Evolutionary conservation across 106 monocot genomes (phyloP).

Genomic region (Posidonia australis): DNA sequence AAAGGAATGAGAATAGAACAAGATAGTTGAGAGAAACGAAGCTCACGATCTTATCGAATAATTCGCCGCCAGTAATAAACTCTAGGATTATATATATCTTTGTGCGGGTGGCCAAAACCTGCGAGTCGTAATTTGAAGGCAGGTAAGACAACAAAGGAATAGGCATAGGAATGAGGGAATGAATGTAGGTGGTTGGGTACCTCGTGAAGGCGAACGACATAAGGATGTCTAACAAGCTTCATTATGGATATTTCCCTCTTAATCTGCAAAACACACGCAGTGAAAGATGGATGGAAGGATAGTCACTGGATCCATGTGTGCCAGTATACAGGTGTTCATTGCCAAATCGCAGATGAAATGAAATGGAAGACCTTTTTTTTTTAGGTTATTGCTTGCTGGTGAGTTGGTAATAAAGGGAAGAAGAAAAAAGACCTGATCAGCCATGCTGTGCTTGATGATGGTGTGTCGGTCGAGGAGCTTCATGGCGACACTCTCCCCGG

Average conservation of each 20-base stretch:
- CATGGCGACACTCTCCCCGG: conserved; percentile 56
- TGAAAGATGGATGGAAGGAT: not conserved
- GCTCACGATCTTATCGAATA: conserved; percentile 96
- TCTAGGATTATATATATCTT: conserved; percentile 96
- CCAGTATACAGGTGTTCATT: no score
- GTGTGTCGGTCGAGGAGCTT: conserved; percentile 64
- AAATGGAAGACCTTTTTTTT: no score
- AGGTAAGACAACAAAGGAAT: no score
- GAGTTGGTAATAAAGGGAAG: no score
- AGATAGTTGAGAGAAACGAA: not conserved
- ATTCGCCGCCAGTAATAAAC: conserved; percentile 87
- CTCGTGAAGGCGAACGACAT: conserved; percentile 71
- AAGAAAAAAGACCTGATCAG: conserved; percentile 90
- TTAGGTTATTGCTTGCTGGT: no score
- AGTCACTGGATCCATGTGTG: no score
- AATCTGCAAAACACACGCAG: conserved; percentile 26
- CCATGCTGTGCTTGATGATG: conserved; percentile 75
- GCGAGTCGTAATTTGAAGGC: no score
- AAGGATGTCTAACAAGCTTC: conserved; percentile 72
- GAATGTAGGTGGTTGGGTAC: no score
- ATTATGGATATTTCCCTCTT: conserved; percentile 76
- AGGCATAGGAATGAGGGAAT: no score
- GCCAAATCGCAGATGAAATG: no score
- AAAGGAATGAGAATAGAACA: not conserved
- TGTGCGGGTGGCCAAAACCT: conserved; percentile 78